Evolutionary conservation across 306 rosid genomes (phyloP).

Genomic region (Geum urbanum): DNA sequence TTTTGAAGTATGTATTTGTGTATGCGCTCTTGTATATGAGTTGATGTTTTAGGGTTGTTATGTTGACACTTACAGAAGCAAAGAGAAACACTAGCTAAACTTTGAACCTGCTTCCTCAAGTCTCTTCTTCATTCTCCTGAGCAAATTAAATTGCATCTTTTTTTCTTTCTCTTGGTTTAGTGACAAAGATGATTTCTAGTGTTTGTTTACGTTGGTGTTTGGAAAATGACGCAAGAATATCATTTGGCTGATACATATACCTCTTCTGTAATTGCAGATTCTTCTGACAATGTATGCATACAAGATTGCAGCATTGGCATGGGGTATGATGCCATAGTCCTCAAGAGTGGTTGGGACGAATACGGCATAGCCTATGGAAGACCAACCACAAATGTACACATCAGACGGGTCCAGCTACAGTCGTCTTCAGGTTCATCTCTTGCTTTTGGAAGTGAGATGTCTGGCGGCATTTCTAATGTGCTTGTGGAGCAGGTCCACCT

Average conservation of each 20-base stretch:
- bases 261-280: slow-evolving; percentile 53
- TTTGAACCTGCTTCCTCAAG: not conserved
- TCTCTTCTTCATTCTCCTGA: not conserved
- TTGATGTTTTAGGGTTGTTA: not conserved
- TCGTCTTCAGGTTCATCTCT: slow-evolving; percentile 66
- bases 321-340: slow-evolving; percentile 84
- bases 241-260: not conserved
- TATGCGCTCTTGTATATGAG: no score
- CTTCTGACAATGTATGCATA: slow-evolving; percentile 80
- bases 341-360: slow-evolving; percentile 98
- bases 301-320: slow-evolving; percentile 69
- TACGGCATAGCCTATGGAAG: slow-evolving; percentile 85
- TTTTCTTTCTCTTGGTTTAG: not conserved
- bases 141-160: not conserved
- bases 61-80: not conserved
- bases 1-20: not conserved
- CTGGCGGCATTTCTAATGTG: slow-evolving; percentile 85
- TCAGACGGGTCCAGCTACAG: slow-evolving; percentile 62
- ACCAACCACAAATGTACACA: slow-evolving; percentile 77
- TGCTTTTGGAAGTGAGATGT: slow-evolving; percentile 95
- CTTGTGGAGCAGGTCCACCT: slow-evolving; percentile 63
- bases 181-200: not conserved
- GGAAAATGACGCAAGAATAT: slow-evolving; percentile 6
- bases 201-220: not conserved
- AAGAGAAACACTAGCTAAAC: not conserved